Base-by-base conservation (phyloP, 2,329 filamentous ascomycete species). In the Fusarium falciforme region DNA sequence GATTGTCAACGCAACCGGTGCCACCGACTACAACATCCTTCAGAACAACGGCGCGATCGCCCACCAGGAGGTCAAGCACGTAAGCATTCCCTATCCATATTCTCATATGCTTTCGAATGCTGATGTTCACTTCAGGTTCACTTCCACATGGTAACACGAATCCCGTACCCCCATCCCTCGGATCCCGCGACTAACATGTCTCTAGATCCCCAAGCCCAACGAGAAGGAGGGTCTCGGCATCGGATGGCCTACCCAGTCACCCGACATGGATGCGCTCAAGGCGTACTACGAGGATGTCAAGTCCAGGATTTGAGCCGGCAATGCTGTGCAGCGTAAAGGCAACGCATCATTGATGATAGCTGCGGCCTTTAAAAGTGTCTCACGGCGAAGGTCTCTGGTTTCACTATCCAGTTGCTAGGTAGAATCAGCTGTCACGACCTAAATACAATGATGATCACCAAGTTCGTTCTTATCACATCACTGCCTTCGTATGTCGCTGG, bases 21-120 rank as follows among this genome's bases (percentile, higher is more conserved):
- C 93, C 5, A 86, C 87, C 61, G 89, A 98, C 83, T 99, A 94
- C 88, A 99, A 99, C 81, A 89, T 99, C 58, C 86, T 99, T 68
- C 96, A 99, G 86, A 99, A 99, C 86, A 99, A 99, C 80, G 96
- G 96, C 61, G 87, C 90, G 25, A 90, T 96, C 79, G 96, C 96
- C 20, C 96, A 99, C 83, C 96, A 98, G 85, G 87, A 93, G 73
- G 96, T 99, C 71, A 93, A 94, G 76, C 96, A 99, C 85, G 96
- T 96, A 85, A 85, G 91, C 85, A 27, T 47, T 33, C 20, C 40
- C 22, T n/a, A 1, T 22, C 5, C 11, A 14, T 31, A 29, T 38
- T 7, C 17, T 9, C 17, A 20, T 12, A 16, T 11, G 9, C 2
- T 33, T 20, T 14, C 29, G 36, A 12, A 59, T 35, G 54, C 72